Evolutionary conservation across 352 stramenopile genomes (phyloP), one percentile per base, ranked within the genome.

Genomic region (Pythium biforme): DNA sequence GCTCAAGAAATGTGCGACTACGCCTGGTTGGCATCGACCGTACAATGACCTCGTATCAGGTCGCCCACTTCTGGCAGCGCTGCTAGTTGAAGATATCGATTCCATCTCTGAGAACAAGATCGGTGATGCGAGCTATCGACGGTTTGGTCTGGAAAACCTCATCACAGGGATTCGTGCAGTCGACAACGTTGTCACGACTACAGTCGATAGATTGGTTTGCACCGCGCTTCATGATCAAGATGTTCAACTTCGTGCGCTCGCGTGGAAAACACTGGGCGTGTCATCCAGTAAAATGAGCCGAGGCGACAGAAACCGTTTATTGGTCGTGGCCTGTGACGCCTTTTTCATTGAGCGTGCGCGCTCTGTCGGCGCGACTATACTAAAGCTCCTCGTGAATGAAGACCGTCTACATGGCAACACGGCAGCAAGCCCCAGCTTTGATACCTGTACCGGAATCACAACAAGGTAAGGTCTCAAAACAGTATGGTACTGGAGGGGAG

Each of bases 21-120:
- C 50, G 0, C 0, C 48, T 1, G 6, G 5, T 19, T 69, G 47
- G 46, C 41, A 53, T 59, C 62, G 62, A 0, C 1, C 55, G 20
- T 58, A 49, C 19, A 11, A 1, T 17, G 48, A 63, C 33, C 20
- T 69, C 4, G 15, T 56, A 12, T 33, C 34, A 12, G 37, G 15
- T 4, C 27, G 46, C 9, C 34, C 54, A 23, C 4, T 59, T 23
- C 4, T 64, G 19, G 62, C 62, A 22, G 27, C 54, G 46, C 17
- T 69, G 14, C 10, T 64, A 0, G 29, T 59, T n/a, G 49, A 69
- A 39, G 39, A 62, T 31, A 39, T 69, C 23, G 62, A 69, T 19
- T 26, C 11, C 12, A 29, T 69, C 9, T 55, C 47, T 25, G 40
- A 45, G 9, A 26, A 27, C 4, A 59, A 48, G 23, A 23, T 26